phyloP scores from a whole-genome alignment of 495 filamentous ascomycete genomes.

The Podospora australis region DNA sequence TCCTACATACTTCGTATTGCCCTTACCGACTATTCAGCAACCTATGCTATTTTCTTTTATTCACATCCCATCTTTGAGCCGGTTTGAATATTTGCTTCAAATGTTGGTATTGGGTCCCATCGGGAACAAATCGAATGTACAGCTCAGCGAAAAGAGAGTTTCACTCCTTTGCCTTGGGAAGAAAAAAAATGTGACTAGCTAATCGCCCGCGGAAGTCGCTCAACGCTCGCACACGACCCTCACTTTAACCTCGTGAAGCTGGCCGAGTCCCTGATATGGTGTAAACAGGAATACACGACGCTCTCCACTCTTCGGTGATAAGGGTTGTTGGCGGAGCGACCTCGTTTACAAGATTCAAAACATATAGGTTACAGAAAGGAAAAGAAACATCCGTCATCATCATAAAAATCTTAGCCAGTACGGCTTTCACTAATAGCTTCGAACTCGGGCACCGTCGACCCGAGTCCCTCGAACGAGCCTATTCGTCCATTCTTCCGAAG shows the following conservation, averaged over 20 bases:
- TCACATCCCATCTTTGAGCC: too few relatives aligned
- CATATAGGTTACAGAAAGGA: constrained; percentile 45
- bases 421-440: too few relatives aligned
- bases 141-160: not conserved
- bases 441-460: too few relatives aligned
- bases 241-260: constrained; percentile 57
- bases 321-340: constrained; percentile 51
- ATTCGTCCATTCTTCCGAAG: constrained; percentile 96
- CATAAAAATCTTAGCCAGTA: constrained; percentile 20
- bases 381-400: constrained; percentile 23
- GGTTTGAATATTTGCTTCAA: too few relatives aligned
- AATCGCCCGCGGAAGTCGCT: constrained; percentile 41
- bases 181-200: constrained; percentile 16
- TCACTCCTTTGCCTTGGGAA: constrained; percentile 3
- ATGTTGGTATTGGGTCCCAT: not conserved
- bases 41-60: too few relatives aligned
- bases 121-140: not conserved
- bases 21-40: too few relatives aligned
- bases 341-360: constrained; percentile 35
- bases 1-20: too few relatives aligned
- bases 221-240: constrained; percentile 51
- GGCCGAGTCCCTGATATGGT: constrained; percentile 7
- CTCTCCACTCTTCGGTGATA: constrained; percentile 53
- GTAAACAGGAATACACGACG: constrained; percentile 2
- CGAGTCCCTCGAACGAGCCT: constrained; percentile 17